phyloP scores from a whole-genome alignment of 345 rosid species.

The Clarkia xantiana region DNA sequence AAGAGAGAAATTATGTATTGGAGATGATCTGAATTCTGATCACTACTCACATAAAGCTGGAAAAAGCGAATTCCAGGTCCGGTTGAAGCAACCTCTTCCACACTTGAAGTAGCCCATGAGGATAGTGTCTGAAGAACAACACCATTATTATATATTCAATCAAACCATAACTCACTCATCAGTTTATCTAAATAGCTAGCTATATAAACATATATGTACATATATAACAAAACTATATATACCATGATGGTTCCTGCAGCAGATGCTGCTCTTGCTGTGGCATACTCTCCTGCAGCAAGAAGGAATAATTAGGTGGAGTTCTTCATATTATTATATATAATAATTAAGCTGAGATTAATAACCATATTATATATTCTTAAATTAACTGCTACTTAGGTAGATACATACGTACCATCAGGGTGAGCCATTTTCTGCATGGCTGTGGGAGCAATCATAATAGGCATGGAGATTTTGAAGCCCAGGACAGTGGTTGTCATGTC shows the following conservation, averaged over 20 bases:
- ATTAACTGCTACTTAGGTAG: background rate
- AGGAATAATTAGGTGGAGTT: background rate
- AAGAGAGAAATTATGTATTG: no score
- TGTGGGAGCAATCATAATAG: constrained; percentile 90
- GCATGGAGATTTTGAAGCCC: constrained; percentile 91
- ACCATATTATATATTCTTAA: no score
- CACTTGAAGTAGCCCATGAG: constrained; percentile 90
- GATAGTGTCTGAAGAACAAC: constrained; percentile 50
- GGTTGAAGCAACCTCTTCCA: constrained; percentile 89
- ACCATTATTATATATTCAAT: background rate
- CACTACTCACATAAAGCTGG: constrained; percentile 71
- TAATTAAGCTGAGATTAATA: no score
- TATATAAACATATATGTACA: background rate
- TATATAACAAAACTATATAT: constrained; percentile 10
- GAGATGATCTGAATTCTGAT: constrained; percentile 3
- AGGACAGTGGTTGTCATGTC: constrained; percentile 58
- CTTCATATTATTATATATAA: no score
- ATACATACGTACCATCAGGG: constrained; percentile 45
- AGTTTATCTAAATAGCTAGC: background rate
- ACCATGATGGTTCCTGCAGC: constrained; percentile 91
- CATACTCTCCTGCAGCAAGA: constrained; percentile 61
- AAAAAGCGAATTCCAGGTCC: constrained; percentile 92
- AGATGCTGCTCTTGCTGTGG: constrained; percentile 85
- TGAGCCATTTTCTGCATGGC: constrained; percentile 99
- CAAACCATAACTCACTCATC: background rate